Conservation (phyloP, 1,284 basidiomycete genomes). For the Coniferiporia weirii region DNA sequence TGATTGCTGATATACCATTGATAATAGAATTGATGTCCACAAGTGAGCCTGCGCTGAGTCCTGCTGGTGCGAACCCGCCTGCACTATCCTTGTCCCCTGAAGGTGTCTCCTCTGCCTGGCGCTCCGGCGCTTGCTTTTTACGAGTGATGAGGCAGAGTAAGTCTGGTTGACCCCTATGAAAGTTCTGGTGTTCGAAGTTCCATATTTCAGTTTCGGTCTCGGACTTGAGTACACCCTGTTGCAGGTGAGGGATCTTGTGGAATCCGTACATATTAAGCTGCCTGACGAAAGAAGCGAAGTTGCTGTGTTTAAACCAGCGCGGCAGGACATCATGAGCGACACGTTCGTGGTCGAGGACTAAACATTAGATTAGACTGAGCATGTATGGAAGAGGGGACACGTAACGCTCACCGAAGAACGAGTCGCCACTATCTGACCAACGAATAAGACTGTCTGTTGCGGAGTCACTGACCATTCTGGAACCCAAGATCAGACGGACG, state of each 20-base stretch:
- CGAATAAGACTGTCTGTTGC: slow-evolving; percentile 54
- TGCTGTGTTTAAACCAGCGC: slow-evolving; percentile 94
- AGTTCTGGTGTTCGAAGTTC: slow-evolving; percentile 91
- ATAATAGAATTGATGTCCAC: slow-evolving; percentile 75
- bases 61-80: slow-evolving; percentile 18
- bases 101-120: slow-evolving; percentile 26
- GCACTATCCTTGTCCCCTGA: slow-evolving; percentile 23
- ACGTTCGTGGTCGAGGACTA: slow-evolving; percentile 90
- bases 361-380: neutral
- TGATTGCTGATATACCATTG: slow-evolving; percentile 83
- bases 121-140: slow-evolving; percentile 50
- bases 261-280: slow-evolving; percentile 99
- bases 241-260: slow-evolving; percentile 93
- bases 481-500: neutral
- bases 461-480: slow-evolving; percentile 60
- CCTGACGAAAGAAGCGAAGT: slow-evolving; percentile 91
- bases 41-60: slow-evolving; percentile 42
- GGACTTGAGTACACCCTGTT: slow-evolving; percentile 86
- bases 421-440: slow-evolving; percentile 59
- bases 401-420: slow-evolving; percentile 70
- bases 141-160: slow-evolving; percentile 86
- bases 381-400: neutral
- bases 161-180: slow-evolving; percentile 86
- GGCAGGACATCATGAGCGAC: slow-evolving; percentile 90
- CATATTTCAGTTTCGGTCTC: slow-evolving; percentile 84